A percentile compares a stretch with the other conserved stretches of the same genome.
Evolutionary conservation across 2,329 filamentous ascomycete species (phyloP).

Genomic region (Botryosphaeria dothidea): DNA sequence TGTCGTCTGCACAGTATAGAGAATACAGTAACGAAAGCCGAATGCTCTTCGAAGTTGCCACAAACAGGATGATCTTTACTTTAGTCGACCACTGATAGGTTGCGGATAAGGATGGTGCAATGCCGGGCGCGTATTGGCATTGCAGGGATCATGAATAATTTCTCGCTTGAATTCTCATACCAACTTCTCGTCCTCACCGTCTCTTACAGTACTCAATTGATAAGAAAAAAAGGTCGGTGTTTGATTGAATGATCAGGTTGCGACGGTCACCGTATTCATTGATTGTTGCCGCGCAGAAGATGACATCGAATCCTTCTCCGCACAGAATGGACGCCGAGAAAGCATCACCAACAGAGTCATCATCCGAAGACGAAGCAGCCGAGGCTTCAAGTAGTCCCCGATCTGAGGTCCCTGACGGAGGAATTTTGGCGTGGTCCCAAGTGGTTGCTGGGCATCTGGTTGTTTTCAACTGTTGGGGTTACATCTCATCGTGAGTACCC

Average conservation of each 20-base stretch:
- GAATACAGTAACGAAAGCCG: too few relatives aligned
- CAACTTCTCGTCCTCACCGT: not conserved
- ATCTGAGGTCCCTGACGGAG: slow-evolving; percentile 1
- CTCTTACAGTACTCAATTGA: too few relatives aligned
- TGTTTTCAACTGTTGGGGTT: slow-evolving; percentile 26
- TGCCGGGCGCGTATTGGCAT: not conserved
- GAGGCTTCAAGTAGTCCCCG: not conserved
- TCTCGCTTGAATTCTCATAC: not conserved
- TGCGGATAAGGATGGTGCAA: not conserved
- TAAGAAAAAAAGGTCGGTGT: too few relatives aligned
- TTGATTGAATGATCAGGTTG: too few relatives aligned
- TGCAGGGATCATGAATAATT: not conserved
- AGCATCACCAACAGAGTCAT: not conserved
- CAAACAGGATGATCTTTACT: not conserved
- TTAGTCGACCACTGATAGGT: not conserved
- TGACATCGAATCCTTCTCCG: not conserved
- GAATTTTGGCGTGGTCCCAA: slow-evolving; percentile 6
- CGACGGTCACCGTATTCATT: too few relatives aligned
- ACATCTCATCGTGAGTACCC: slow-evolving; percentile 28
- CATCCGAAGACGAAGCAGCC: not conserved
- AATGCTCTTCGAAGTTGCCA: too few relatives aligned
- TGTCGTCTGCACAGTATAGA: too few relatives aligned
- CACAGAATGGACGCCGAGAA: not conserved
- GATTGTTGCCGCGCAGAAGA: too few relatives aligned
- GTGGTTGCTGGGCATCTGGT: slow-evolving; percentile 18